A percentile compares a stretch with the other conserved stretches of the same genome.
These are phyloP conservation scores for Colletotrichum sp. DNA, from an alignment of 2,329 filamentous ascomycete genomes.

Conservation along the genomic window DNA sequence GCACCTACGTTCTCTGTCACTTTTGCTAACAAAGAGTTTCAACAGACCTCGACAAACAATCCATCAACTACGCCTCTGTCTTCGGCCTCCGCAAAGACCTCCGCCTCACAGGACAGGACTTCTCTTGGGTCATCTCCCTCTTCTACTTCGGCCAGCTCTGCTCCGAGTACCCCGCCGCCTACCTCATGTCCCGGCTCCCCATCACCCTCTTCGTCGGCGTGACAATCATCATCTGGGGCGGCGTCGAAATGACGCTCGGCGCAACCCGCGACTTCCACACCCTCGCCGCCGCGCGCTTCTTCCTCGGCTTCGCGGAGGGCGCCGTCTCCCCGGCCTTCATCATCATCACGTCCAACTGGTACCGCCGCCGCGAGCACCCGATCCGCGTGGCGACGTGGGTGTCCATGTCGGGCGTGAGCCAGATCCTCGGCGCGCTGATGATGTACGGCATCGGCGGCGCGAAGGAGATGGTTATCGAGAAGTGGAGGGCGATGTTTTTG, in stretches of 20 bases:
- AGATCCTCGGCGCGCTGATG: conserved; percentile 30
- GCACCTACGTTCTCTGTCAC: no score
- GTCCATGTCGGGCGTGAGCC: conserved; percentile 30
- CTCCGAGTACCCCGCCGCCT: conserved; percentile 17
- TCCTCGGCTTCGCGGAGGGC: conserved; percentile 34
- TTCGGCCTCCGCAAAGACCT: conserved; percentile 18
- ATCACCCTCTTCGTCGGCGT: conserved; percentile 19
- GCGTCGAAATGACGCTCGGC: conserved; percentile 28
- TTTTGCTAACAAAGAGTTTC: no score
- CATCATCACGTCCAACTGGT: conserved; percentile 36
- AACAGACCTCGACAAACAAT: conserved; percentile 21
- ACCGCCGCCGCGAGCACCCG: conserved; percentile 31
- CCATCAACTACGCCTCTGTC: conserved; percentile 12
- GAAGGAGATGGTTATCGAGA: conserved; percentile 9
- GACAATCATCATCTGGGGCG: conserved; percentile 27
- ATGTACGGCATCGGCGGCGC: conserved; percentile 31
- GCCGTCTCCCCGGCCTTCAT: conserved; percentile 36
- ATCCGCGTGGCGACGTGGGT: conserved; percentile 33
- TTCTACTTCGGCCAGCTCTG: conserved; percentile 22
- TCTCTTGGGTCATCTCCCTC: conserved; percentile 17
- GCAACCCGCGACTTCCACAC: conserved; percentile 25
- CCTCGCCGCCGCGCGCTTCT: conserved; percentile 28
- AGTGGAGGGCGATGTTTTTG: conserved; percentile 26
- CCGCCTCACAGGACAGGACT: conserved; percentile 2
- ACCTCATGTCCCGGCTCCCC: conserved; percentile 12